Evolutionary conservation across 2,329 filamentous ascomycete species (phyloP).

Genomic region (Fusarium penzigii): DNA sequence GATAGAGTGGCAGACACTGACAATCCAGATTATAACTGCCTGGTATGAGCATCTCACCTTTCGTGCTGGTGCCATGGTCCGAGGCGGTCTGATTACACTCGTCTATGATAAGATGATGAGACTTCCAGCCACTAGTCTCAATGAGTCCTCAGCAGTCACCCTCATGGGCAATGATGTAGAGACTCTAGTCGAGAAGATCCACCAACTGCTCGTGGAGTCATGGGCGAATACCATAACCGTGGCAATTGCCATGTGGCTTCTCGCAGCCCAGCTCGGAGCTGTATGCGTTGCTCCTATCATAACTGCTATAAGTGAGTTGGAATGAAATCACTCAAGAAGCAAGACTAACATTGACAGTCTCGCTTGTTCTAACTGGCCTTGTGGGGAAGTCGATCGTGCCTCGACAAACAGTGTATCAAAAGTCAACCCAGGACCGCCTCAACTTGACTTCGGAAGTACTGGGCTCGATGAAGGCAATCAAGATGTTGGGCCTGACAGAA

Average conservation of each 20-base stretch:
- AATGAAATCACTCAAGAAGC: fast-evolving
- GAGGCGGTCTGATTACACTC: slow-evolving; percentile 32
- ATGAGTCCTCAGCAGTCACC: slow-evolving; percentile 31
- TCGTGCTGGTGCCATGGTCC: slow-evolving; percentile 31
- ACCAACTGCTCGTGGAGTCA: slow-evolving; percentile 31
- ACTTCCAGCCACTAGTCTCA: slow-evolving; percentile 27
- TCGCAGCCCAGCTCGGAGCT: slow-evolving; percentile 34
- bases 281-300: slow-evolving; percentile 36
- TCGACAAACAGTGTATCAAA: slow-evolving; percentile 33
- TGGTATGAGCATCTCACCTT: slow-evolving; percentile 37
- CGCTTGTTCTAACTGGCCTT: slow-evolving; percentile 18
- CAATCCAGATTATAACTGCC: slow-evolving; percentile 28
- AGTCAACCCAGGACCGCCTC: slow-evolving; percentile 35
- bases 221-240: slow-evolving; percentile 36
- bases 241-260: slow-evolving; percentile 33
- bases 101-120: slow-evolving; percentile 34
- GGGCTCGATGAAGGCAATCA: slow-evolving; percentile 35
- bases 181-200: slow-evolving; percentile 29
- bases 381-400: slow-evolving; percentile 29
- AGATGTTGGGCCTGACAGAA: slow-evolving; percentile 36
- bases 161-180: slow-evolving; percentile 37
- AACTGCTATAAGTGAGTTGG: slow-evolving; percentile 31
- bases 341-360: slow-evolving; percentile 17
- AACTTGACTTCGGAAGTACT: slow-evolving; percentile 36
- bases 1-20: neutral